Conservation (phyloP, 768 basidiomycete genomes). For the Rhodotorula graminis region DNA sequence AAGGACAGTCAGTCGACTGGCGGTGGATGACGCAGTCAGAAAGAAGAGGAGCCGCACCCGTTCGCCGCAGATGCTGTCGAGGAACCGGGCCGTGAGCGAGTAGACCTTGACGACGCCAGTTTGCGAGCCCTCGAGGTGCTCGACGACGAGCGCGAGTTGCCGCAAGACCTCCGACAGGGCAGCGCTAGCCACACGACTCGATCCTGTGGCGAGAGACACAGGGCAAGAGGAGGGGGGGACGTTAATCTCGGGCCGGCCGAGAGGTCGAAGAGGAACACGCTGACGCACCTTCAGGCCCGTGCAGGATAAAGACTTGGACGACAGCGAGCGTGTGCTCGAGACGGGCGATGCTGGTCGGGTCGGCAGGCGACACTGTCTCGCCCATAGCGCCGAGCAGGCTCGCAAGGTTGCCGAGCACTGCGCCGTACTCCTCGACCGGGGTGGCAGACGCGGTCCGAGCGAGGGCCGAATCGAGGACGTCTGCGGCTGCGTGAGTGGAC, state of each 20-base stretch:
- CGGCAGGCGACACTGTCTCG: background rate
- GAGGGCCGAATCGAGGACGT: slow-evolving; percentile 3
- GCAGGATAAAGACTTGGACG: slow-evolving; percentile 11
- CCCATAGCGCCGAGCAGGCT: background rate
- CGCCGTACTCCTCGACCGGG: background rate
- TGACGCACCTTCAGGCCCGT: slow-evolving; percentile 31
- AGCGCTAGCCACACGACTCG: slow-evolving; percentile 14
- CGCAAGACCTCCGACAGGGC: slow-evolving; percentile 29
- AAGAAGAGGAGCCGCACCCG: slow-evolving; percentile 4
- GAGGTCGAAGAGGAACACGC: no score
- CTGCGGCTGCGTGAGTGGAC: background rate
- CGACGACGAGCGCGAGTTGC: slow-evolving; percentile 20
- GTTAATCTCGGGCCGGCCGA: background rate
- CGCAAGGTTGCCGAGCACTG: background rate
- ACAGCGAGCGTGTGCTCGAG: slow-evolving; percentile 3
- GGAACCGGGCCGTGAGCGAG: slow-evolving; percentile 17
- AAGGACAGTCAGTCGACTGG: background rate
- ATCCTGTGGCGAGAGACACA: slow-evolving; percentile 3
- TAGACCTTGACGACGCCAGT: background rate
- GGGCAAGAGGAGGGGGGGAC: no score
- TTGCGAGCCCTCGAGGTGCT: background rate
- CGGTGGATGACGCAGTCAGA: no score
- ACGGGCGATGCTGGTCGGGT: slow-evolving; percentile 6
- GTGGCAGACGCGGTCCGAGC: background rate
- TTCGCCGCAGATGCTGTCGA: slow-evolving; percentile 31